A percentile compares a stretch with the other conserved stretches of the same genome.
Conservation (phyloP, 2,329 filamentous ascomycete species). For the Parafenestella ontariensis region DNA sequence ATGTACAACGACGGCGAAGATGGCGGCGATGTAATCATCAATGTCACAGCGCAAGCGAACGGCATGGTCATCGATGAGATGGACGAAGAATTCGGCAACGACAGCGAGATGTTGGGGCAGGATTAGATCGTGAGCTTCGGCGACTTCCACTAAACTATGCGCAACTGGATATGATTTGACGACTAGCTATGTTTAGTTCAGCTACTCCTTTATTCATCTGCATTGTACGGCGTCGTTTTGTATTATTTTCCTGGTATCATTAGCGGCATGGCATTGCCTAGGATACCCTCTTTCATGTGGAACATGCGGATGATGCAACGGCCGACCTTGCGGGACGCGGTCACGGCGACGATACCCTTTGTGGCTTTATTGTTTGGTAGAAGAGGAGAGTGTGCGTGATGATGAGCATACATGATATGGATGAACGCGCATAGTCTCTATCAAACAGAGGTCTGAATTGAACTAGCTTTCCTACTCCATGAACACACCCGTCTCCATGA, state of each 20-base stretch:
- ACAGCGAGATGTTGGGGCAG: conserved; percentile 53
- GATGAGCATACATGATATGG: neutral
- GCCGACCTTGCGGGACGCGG: conserved; percentile 5
- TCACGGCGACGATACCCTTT: conserved; percentile 32
- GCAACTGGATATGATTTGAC: neutral
- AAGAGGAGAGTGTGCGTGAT: neutral
- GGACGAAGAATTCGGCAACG: conserved; percentile 55
- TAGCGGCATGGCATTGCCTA: conserved; percentile 14
- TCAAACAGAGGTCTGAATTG: neutral
- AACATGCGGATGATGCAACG: conserved; percentile 6
- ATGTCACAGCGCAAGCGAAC: conserved; percentile 46
- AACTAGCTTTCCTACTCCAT: neutral
- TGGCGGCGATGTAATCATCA: conserved; percentile 42
- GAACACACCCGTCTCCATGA: no score
- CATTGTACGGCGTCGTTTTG: conserved; percentile 22
- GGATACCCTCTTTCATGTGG: conserved; percentile 6
- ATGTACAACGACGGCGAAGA: conserved; percentile 43
- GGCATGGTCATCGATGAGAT: conserved; percentile 51
- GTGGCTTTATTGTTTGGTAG: neutral
- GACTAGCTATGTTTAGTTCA: neutral
- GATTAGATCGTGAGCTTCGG: conserved; percentile 16
- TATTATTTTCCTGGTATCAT: conserved; percentile 7
- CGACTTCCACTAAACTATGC: neutral
- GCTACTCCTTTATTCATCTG: conserved; percentile 3
- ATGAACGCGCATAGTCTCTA: neutral